phyloP scores from a whole-genome alignment of 2,329 filamentous ascomycete genomes.

The Neopestalotiopsis sp. region DNA sequence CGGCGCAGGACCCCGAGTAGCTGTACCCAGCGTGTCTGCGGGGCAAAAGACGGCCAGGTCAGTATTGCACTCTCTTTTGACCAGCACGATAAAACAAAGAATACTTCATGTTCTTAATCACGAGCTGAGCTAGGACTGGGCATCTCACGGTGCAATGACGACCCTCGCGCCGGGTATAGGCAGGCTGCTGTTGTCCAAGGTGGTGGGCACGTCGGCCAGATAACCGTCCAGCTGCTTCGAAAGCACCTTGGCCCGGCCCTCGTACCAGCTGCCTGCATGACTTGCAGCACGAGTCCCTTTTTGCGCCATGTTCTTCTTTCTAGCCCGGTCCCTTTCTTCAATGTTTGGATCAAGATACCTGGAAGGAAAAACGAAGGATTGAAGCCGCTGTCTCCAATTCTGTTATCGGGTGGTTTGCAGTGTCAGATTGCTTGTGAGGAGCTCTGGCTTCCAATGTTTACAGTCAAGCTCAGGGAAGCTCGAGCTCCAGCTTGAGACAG shows the following conservation, averaged over 20 bases:
- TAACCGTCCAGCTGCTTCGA: conserved; percentile 74
- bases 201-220: conserved; percentile 73
- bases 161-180: conserved; percentile 79
- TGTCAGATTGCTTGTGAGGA: neutral
- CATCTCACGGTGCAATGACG: conserved; percentile 87
- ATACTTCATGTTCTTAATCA: neutral
- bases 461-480: neutral
- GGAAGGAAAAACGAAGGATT: neutral
- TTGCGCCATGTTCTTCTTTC: conserved; percentile 30
- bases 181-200: conserved; percentile 63
- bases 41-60: conserved; percentile 15
- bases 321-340: neutral
- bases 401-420: neutral
- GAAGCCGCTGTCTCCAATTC: neutral
- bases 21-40: conserved; percentile 88
- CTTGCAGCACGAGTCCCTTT: conserved; percentile 57
- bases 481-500: neutral
- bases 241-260: conserved; percentile 63
- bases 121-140: neutral
- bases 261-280: conserved; percentile 92
- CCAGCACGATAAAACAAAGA: neutral
- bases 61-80: neutral
- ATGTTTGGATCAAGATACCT: neutral
- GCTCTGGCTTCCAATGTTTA: neutral
- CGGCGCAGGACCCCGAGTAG: conserved; percentile 90